phyloP scores from a whole-genome alignment of 140 eudicot species.

The Eryngium alpinum region DNA sequence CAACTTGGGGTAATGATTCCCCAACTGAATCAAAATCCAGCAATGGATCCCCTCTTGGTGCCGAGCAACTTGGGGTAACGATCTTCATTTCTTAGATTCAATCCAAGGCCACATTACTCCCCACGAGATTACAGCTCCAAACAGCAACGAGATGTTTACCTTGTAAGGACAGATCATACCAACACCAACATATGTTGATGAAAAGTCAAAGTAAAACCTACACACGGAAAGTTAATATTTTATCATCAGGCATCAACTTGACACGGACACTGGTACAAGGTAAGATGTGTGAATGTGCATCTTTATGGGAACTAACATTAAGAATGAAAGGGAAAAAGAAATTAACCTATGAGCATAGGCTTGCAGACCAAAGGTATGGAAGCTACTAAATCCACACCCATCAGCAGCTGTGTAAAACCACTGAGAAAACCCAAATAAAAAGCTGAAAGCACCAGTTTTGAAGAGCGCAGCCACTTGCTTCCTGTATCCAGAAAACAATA shows the following conservation, averaged over 20 bases:
- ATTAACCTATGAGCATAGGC: slow-evolving; percentile 36
- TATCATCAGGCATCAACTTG: too few relatives aligned
- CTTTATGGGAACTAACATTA: too few relatives aligned
- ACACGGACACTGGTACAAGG: too few relatives aligned
- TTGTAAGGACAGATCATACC: slow-evolving; percentile 51
- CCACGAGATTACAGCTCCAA: slow-evolving; percentile 42
- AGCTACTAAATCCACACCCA: slow-evolving; percentile 50
- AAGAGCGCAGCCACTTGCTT: slow-evolving; percentile 50
- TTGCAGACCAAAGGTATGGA: slow-evolving; percentile 62
- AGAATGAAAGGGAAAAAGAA: neutral
- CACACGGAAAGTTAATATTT: neutral
- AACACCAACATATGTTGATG: slow-evolving; percentile 38
- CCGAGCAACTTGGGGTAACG: too few relatives aligned
- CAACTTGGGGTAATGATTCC: too few relatives aligned
- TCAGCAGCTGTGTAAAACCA: slow-evolving; percentile 56
- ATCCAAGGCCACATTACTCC: slow-evolving; percentile 38
- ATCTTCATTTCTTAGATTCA: slow-evolving; percentile 32
- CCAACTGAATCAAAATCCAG: too few relatives aligned
- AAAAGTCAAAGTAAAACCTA: slow-evolving; percentile 42
- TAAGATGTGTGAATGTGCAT: too few relatives aligned
- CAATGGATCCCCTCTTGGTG: too few relatives aligned
- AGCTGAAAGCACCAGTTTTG: slow-evolving; percentile 48
- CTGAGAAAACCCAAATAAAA: slow-evolving; percentile 47
- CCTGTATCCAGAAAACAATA: slow-evolving; percentile 17
- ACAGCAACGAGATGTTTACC: slow-evolving; percentile 32